Evolutionary conservation across 208 protist genomes (phyloP), one percentile per base, ranked within the genome.

Genomic region (Trypanosoma grayi): DNA sequence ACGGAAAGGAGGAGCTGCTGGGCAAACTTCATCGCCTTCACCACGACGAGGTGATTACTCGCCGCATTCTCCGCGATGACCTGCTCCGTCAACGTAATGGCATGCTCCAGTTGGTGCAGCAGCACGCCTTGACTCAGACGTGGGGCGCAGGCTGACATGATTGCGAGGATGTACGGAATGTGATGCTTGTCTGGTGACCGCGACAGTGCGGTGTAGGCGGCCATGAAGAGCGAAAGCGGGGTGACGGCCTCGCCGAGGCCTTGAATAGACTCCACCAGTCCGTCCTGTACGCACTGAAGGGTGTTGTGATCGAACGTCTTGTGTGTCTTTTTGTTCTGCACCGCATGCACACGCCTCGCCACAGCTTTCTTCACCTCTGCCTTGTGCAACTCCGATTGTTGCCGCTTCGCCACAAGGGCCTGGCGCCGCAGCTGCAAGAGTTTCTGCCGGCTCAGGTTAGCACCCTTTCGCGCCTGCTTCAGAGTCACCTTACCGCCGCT

Each of bases 191-290:
- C 85, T 2, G 79, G 69, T 10, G 77, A 59, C 48, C 73, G 75
- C 14, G 77, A 75, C 2, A 87, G 62, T 0, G 88, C 83, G 0
- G 85, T 89, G 50, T 67, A 84, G 47, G 88, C 80, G 14, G 70
- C 80, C 75, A 94, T 90, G 71, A 90, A 92, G 40, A 94, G 73
- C 10, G 88, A 81, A 2, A 92, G 77, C 5, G 88, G 85, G 31
- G 67, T 82, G 3, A 92, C 80, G 11, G 59, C 54, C 60, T 94
- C 80, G 0, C 73, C 68, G 10, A 94, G 80, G 39, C 31, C 44
- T 30, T 73, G 44, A 60, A 94, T 92, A 24, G 82, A 86, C 31
- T 73, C 75, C 20, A 75, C 76, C 24, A 94, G 60, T 14, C 88
- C 88, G 2, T 85, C 84, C 51, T 92, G 88, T 30, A 94, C 84